Conservation (phyloP, 176 grass and related monocot species). For the Guadua angustifolia region DNA sequence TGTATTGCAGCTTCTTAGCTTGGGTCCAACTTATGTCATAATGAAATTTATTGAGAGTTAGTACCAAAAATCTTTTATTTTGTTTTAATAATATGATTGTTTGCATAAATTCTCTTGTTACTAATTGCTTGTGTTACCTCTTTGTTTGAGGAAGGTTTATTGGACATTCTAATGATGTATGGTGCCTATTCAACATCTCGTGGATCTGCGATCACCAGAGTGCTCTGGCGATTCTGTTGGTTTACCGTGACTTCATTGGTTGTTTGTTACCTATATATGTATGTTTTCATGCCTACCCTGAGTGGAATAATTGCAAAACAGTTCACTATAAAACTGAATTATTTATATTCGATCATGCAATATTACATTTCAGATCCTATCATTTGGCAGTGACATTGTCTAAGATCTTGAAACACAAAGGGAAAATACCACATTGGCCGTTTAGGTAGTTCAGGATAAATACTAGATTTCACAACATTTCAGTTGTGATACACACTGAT, state of each 20-base stretch:
- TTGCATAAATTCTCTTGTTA: slow-evolving; percentile 15
- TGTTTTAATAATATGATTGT: background rate
- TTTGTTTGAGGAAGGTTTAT: slow-evolving; percentile 58
- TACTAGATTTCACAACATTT: slow-evolving; percentile 7
- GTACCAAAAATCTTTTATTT: slow-evolving; percentile 21
- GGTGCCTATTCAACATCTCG: slow-evolving; percentile 95
- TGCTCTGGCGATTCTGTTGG: slow-evolving; percentile 78
- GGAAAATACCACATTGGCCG: background rate
- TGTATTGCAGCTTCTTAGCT: slow-evolving; percentile 68
- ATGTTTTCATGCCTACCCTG: slow-evolving; percentile 30
- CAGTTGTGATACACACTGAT: background rate
- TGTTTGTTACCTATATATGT: slow-evolving; percentile 90
- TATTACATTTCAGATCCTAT: slow-evolving; percentile 16
- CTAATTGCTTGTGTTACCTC: slow-evolving; percentile 39
- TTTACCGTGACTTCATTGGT: slow-evolving; percentile 67
- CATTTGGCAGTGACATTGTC: background rate
- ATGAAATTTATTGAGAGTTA: slow-evolving; percentile 91
- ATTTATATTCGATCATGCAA: slow-evolving; percentile 5
- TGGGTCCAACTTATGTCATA: slow-evolving; percentile 83
- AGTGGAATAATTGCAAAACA: background rate
- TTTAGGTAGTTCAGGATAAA: background rate
- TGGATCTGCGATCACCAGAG: slow-evolving; percentile 77
- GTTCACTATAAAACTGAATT: background rate
- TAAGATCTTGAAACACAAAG: slow-evolving; percentile 1
- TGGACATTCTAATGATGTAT: slow-evolving; percentile 97